phyloP scores from a whole-genome alignment of 1,284 basidiomycete genomes.

The Leccinum pallidistipes region DNA sequence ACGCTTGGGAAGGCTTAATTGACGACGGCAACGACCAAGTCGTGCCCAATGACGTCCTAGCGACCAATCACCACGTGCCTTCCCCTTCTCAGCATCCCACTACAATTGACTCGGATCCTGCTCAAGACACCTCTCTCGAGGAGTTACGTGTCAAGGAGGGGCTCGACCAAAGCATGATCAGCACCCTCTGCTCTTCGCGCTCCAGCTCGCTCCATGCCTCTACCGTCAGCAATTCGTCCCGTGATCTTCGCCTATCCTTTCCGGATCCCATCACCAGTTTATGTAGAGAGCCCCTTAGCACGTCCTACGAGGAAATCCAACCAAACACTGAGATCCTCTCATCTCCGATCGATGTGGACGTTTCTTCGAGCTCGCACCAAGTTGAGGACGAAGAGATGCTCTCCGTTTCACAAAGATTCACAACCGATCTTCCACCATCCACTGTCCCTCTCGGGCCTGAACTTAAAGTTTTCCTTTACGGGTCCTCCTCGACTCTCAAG shows the following conservation, averaged over 20 bases:
- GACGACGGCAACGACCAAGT: conserved; percentile 56
- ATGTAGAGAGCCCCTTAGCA: conserved; percentile 39
- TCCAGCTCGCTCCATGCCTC: conserved; percentile 55
- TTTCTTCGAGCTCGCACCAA: conserved; percentile 4
- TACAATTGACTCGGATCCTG: conserved; percentile 27
- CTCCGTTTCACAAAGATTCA: conserved; percentile 19
- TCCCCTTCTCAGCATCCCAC: conserved; percentile 28
- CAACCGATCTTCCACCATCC: conserved; percentile 34
- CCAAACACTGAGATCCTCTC: conserved; percentile 12
- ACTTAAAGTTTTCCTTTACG: conserved; percentile 64
- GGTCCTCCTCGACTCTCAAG: conserved; percentile 53
- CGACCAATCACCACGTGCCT: conserved; percentile 29
- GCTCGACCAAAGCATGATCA: conserved; percentile 75
- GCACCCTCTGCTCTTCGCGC: conserved; percentile 70
- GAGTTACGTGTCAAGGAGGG: conserved; percentile 67
- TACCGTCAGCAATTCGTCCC: conserved; percentile 56
- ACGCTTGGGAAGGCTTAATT: conserved; percentile 72
- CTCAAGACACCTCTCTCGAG: conserved; percentile 41
- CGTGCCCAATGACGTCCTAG: conserved; percentile 32
- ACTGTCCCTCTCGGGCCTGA: conserved; percentile 33
- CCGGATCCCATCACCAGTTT: conserved; percentile 74
- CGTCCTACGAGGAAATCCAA: conserved; percentile 32
- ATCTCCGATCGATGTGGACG: conserved; percentile 20
- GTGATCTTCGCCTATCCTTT: conserved; percentile 74
- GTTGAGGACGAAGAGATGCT: conserved; percentile 30